phyloP scores from a whole-genome alignment of 805 yeast genomes.

The Sugiyamaella americana region DNA sequence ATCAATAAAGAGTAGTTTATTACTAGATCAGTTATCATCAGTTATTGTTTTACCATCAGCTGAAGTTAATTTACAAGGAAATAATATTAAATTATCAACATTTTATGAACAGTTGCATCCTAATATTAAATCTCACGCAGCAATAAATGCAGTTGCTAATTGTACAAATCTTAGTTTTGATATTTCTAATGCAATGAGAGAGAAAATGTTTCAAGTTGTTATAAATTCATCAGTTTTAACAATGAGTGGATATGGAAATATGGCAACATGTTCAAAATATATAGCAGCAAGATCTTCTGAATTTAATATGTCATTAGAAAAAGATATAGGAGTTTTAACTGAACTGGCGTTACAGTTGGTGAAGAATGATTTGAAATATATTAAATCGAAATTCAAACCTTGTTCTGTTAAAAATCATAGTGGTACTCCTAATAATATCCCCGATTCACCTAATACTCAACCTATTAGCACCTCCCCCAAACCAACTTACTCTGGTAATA shows the following conservation, averaged over 20 bases:
- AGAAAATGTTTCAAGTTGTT: not conserved
- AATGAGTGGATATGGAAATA: not conserved
- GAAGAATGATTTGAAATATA: not conserved
- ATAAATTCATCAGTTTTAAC: not conserved
- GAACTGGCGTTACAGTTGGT: not conserved
- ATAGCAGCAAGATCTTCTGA: not conserved
- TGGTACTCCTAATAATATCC: not conserved
- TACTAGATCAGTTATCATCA: constrained; percentile 3
- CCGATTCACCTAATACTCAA: too few relatives aligned
- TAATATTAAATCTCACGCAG: not conserved
- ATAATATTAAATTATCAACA: not conserved
- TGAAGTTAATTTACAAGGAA: not conserved
- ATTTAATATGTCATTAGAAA: not conserved
- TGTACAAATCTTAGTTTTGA: not conserved
- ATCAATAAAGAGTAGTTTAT: not conserved
- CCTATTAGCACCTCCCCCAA: not conserved
- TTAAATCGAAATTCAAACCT: not conserved
- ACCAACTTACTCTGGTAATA: not conserved
- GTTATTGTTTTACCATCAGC: not conserved
- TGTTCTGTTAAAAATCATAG: not conserved
- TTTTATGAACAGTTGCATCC: constrained; percentile 4
- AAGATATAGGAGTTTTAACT: not conserved
- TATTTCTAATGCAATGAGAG: not conserved
- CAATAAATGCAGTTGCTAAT: not conserved
- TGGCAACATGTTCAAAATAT: constrained; percentile 2